These are phyloP conservation scores for Solanum ossicruentum DNA, from an alignment of 257 asterid genomes.

Conservation along the genomic window DNA sequence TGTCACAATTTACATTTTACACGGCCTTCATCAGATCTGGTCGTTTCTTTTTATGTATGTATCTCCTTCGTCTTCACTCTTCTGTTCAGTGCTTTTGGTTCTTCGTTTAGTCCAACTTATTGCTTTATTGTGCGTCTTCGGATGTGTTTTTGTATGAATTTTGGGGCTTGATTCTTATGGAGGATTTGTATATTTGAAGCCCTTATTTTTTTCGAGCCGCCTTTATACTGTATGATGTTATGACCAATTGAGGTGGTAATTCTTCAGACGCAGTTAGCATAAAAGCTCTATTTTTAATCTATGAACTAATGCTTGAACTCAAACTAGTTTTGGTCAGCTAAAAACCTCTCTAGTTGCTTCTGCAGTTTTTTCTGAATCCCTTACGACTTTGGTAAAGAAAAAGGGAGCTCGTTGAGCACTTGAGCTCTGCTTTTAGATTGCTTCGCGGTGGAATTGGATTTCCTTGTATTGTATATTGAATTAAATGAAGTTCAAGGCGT, in stretches of 20 bases:
- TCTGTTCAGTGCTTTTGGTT: no score
- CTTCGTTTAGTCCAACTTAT: no score
- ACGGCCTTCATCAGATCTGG: no score
- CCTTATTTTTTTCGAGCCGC: no score
- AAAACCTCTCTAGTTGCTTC: neutral
- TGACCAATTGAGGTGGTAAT: neutral
- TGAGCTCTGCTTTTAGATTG: neutral
- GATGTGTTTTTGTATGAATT: no score
- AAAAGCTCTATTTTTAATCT: neutral
- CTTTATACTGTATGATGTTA: neutral
- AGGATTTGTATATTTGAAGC: no score
- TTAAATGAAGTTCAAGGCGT: slow-evolving; percentile 80
- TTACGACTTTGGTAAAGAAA: neutral
- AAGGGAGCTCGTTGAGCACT: neutral
- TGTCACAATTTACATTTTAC: no score
- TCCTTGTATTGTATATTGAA: neutral
- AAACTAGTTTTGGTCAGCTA: neutral
- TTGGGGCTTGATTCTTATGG: no score
- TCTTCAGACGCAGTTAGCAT: neutral
- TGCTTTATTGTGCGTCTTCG: no score
- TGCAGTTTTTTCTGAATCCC: neutral
- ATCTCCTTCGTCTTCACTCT: no score
- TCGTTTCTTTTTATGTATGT: no score
- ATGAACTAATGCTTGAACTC: neutral
- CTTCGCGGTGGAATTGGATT: neutral